phyloP scores from a whole-genome alignment of 2,329 filamentous ascomycete species.

The Dactylellina parvicollis region DNA sequence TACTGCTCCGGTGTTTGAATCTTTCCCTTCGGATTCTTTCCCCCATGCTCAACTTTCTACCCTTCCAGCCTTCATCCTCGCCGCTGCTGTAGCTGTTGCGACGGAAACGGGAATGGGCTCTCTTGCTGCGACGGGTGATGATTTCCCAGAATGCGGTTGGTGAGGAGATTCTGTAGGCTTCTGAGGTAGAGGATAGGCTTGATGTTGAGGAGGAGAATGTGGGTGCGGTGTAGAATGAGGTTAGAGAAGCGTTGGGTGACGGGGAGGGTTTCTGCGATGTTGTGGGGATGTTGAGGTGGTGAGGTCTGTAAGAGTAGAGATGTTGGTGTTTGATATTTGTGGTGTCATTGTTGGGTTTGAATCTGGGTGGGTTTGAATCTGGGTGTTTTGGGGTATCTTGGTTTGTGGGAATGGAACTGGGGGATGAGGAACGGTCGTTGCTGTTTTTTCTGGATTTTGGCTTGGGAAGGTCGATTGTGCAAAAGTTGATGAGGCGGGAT shows the following conservation, averaged over 20 bases:
- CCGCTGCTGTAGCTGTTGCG: background rate
- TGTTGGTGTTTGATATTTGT: too few species aligned
- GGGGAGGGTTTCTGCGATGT: background rate
- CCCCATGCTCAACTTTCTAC: conserved; percentile 10
- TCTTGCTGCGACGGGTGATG: background rate
- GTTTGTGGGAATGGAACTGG: too few species aligned
- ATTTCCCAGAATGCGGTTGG: conserved; percentile 22
- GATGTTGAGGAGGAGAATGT: background rate
- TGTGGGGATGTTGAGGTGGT: background rate
- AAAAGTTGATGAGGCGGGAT: conserved; percentile 2
- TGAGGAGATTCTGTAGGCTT: background rate
- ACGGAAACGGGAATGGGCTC: background rate
- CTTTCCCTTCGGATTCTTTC: conserved; percentile 11
- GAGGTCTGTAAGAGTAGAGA: too few species aligned
- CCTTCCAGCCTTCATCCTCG: background rate
- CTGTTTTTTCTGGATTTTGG: background rate
- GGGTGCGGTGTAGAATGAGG: conserved; percentile 5
- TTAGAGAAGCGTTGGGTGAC: background rate
- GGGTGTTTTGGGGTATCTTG: too few species aligned
- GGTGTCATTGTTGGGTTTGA: too few species aligned
- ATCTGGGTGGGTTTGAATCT: too few species aligned
- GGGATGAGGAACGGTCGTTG: too few species aligned
- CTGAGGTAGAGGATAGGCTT: background rate
- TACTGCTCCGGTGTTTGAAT: conserved; percentile 1
- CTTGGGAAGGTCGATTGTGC: background rate